A percentile compares a stretch with the other conserved stretches of the same genome.
Evolutionary conservation across 83 land plant species (phyloP).

Genomic region (Larix sibirica): DNA sequence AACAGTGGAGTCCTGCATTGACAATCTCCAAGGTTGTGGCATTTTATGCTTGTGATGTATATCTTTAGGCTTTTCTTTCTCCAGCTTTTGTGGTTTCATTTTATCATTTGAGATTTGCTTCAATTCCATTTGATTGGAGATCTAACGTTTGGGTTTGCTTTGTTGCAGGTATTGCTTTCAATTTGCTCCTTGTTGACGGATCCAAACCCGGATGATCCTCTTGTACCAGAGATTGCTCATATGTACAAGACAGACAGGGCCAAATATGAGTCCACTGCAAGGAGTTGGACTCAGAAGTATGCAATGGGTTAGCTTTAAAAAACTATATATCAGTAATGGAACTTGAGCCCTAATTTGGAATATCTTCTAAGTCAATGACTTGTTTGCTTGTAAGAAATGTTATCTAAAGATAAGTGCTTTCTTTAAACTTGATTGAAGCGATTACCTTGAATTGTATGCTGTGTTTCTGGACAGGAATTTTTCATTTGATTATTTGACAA

Average conservation of each 20-base stretch:
- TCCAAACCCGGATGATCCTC: conserved; percentile 52
- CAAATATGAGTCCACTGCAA: conserved; percentile 51
- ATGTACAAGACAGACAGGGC: conserved; percentile 56
- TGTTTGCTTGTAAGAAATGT: conserved; percentile 11
- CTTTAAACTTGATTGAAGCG: background rate
- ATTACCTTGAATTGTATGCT: conserved; percentile 4
- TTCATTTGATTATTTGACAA: too few species aligned
- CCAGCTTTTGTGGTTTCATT: background rate
- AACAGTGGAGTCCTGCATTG: conserved; percentile 44
- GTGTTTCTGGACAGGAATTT: too few species aligned
- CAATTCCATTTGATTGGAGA: background rate
- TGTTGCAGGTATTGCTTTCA: conserved; percentile 39
- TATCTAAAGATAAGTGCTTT: background rate
- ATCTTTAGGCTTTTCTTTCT: too few species aligned
- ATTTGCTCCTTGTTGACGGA: conserved; percentile 50
- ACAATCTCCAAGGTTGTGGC: conserved; percentile 35
- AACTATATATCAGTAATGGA: background rate
- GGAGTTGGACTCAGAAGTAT: conserved; percentile 55
- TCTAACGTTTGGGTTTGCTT: background rate
- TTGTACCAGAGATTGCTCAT: conserved; percentile 57
- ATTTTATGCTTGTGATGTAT: background rate
- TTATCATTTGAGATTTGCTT: background rate
- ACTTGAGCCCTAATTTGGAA: background rate
- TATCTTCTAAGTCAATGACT: conserved; percentile 7
- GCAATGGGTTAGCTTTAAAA: conserved; percentile 30